These are phyloP conservation scores for Zasmidium citrigriseum DNA, from an alignment of 2,329 filamentous ascomycete species.

Conservation along the genomic window DNA sequence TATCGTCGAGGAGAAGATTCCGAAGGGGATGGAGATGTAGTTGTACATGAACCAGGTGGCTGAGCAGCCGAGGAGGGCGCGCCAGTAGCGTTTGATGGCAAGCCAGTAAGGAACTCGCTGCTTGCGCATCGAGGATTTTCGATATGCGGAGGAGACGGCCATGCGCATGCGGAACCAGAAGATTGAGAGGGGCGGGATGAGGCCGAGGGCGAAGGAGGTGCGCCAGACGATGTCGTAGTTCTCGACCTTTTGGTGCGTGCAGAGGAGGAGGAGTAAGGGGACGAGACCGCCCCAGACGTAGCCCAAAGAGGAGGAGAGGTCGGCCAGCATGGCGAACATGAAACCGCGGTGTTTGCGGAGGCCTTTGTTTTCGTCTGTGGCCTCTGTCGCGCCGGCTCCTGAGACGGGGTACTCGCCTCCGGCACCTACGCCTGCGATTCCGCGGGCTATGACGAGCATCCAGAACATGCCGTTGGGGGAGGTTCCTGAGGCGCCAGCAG, in stretches of 20 bases:
- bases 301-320: slow-evolving; percentile 53
- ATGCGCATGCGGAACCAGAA: slow-evolving; percentile 70
- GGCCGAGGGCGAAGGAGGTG: slow-evolving; percentile 73
- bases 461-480: slow-evolving; percentile 38
- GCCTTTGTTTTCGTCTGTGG: slow-evolving; percentile 51
- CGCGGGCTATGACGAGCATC: slow-evolving; percentile 48
- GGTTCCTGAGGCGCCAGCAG: slow-evolving; percentile 31
- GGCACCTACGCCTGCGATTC: slow-evolving; percentile 48
- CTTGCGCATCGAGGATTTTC: slow-evolving; percentile 64
- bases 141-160: slow-evolving; percentile 75
- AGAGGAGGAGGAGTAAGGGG: slow-evolving; percentile 54
- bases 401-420: slow-evolving; percentile 57
- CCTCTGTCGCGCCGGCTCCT: slow-evolving; percentile 52
- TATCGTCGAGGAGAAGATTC: slow-evolving; percentile 79
- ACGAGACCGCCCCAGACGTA: slow-evolving; percentile 50
- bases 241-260: slow-evolving; percentile 46
- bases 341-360: slow-evolving; percentile 54
- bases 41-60: slow-evolving; percentile 75
- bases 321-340: slow-evolving; percentile 58
- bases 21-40: slow-evolving; percentile 80
- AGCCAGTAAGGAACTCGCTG: slow-evolving; percentile 51
- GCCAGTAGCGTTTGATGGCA: slow-evolving; percentile 68
- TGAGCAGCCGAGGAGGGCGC: slow-evolving; percentile 66
- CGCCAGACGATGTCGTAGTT: slow-evolving; percentile 67
- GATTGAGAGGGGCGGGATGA: slow-evolving; percentile 70